Evolutionary conservation across 768 basidiomycete genomes (phyloP).

Genomic region (Cystofilobasidium bisporidii): DNA sequence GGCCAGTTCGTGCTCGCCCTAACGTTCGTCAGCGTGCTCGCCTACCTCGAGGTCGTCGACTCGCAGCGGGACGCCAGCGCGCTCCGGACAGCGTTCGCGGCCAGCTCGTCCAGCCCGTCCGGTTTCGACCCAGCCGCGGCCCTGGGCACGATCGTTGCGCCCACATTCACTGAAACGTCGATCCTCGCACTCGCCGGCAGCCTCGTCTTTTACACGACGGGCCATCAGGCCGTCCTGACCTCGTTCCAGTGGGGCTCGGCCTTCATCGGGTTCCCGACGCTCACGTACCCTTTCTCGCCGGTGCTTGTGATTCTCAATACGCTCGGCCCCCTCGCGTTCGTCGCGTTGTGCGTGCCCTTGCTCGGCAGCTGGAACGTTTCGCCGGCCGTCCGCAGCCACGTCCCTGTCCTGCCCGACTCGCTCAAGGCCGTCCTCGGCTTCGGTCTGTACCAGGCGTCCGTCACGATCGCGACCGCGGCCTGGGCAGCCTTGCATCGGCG

Average conservation of each 20-base stretch:
- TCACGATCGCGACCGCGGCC: constrained; percentile 16
- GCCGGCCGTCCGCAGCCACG: constrained; percentile 44
- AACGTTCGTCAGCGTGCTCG: constrained; percentile 56
- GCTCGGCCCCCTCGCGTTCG: constrained; percentile 59
- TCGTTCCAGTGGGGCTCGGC: constrained; percentile 93
- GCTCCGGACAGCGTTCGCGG: constrained; percentile 34
- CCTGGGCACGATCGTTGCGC: constrained; percentile 39
- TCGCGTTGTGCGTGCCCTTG: constrained; percentile 59
- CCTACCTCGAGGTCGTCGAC: constrained; percentile 71
- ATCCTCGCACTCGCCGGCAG: constrained; percentile 67
- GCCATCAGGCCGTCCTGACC: constrained; percentile 80
- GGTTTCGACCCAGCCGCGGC: constrained; percentile 48
- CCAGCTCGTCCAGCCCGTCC: constrained; percentile 42
- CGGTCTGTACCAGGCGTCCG: constrained; percentile 15
- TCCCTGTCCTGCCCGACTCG: constrained; percentile 38
- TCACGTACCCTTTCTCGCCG: constrained; percentile 64
- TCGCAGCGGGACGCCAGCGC: constrained; percentile 59
- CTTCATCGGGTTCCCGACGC: constrained; percentile 61
- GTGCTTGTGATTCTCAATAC: constrained; percentile 68
- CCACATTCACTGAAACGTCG: constrained; percentile 57
- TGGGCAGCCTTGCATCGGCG: constrained; percentile 44
- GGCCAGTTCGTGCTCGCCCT: constrained; percentile 70
- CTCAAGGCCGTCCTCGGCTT: constrained; percentile 43
- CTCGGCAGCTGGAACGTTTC: constrained; percentile 74
- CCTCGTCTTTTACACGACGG: constrained; percentile 73